Evolutionary conservation across 768 basidiomycete genomes (phyloP), one percentile per base, ranked within the genome.

Genomic region (Rhodotorula diobovata): DNA sequence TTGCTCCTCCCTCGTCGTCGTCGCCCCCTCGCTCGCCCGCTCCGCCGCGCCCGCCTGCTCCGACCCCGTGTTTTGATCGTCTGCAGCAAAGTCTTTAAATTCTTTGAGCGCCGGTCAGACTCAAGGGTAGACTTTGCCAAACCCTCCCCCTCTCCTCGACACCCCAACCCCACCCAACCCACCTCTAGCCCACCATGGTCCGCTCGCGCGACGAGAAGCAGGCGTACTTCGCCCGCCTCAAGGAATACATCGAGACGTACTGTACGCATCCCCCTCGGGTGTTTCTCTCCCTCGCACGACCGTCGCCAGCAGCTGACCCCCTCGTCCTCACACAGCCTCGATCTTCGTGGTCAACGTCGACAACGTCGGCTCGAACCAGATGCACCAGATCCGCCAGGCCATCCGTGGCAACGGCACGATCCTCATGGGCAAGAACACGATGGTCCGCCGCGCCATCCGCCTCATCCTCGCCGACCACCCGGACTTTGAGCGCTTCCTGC

Each of bases 351-450:
- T 97, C 85, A 97, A 97, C 82, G 93, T 99, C 81, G 96, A 98
- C 88, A 99, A 98, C 84, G 96, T 99, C 81, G 91, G 93, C 68
- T 97, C 94, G 72, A 96, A 97, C 86, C 96, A 99, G 84, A 94
- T 97, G 76, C 93, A 96, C 80, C 93, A 95, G 82, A 94, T 95
- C 76, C 93, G 90, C 85, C 89, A 82, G 76, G 85, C 94, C 61
- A 92, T 99, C 82, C 92, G 96, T 78, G 93, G 93, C 79, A 93
- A 91, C 82, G 96, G 91, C 84, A 84, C 93, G 71, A 93, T 99
- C 76, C 83, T 99, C 78, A 99, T 99, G 96, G 96, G 96, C 81
- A 99, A 99, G 85, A 99, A 99, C 88, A 99, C 96, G 81, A 97
- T 98, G 95, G 94, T 99, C 79, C 91, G 96, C 84, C 92, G 96